phyloP scores from a whole-genome alignment of 2,329 filamentous ascomycete genomes.

The Tolypocladium ophioglossoides region DNA sequence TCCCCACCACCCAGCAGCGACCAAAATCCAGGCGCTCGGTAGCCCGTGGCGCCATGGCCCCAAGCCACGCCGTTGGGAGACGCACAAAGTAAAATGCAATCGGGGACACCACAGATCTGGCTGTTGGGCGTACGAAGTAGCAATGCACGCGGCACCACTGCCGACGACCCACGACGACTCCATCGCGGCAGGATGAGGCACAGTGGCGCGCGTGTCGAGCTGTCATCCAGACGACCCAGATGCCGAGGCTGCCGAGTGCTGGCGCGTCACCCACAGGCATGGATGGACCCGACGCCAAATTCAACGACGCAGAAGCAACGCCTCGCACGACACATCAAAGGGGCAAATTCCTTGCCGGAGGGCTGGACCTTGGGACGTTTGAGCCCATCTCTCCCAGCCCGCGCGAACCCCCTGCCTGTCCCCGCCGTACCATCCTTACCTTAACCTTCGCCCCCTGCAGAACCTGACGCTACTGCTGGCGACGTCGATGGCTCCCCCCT shows the following conservation, averaged over 20 bases:
- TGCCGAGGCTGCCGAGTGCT: too few relatives aligned
- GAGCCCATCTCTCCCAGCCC: neutral
- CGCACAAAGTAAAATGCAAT: neutral
- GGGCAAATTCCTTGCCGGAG: too few relatives aligned
- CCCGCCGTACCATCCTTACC: neutral
- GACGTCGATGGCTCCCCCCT: neutral
- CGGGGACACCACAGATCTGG: neutral
- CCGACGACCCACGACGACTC: neutral
- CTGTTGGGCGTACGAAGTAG: too few relatives aligned
- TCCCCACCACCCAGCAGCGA: neutral
- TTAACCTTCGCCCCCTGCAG: neutral
- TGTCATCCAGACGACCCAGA: too few relatives aligned
- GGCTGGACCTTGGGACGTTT: neutral
- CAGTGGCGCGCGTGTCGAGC: too few relatives aligned
- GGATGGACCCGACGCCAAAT: neutral
- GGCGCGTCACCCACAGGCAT: neutral
- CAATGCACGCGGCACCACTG: too few relatives aligned
- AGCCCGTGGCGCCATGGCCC: neutral
- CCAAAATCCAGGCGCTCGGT: neutral
- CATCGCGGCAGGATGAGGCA: neutral
- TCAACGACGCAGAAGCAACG: neutral
- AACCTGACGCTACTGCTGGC: neutral
- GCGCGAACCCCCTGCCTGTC: neutral
- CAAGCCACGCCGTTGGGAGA: neutral
- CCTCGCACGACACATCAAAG: too few relatives aligned